Evolutionary conservation across 225 moss, liverwort and hornwort species (phyloP).

Genomic region (Neckera pumila): DNA sequence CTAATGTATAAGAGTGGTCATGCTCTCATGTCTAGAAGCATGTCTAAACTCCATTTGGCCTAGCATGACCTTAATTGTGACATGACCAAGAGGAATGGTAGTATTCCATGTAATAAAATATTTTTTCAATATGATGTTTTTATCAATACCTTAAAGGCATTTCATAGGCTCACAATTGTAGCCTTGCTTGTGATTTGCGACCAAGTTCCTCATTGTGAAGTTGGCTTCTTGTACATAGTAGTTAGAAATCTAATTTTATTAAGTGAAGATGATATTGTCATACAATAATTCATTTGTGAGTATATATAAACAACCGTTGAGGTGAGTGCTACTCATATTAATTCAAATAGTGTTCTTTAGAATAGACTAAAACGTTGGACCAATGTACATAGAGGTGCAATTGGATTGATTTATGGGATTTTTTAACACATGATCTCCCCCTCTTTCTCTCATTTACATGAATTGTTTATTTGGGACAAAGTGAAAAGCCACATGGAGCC

Average conservation of each 20-base stretch:
- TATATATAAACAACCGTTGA: rapidly evolving
- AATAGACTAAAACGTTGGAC: not conserved
- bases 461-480: not conserved
- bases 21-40: not conserved
- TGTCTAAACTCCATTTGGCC: not conserved
- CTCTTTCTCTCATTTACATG: too few relatives aligned
- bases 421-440: not conserved
- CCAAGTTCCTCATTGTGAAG: not conserved
- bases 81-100: not conserved
- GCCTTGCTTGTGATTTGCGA: not conserved
- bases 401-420: not conserved
- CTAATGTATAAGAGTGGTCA: too few relatives aligned
- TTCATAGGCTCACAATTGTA: not conserved
- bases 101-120: not conserved
- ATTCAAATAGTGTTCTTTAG: not conserved
- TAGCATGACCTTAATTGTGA: too few relatives aligned
- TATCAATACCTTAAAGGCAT: rapidly evolving
- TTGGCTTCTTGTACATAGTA: not conserved
- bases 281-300: not conserved
- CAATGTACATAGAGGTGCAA: not conserved
- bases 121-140: not conserved
- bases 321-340: not conserved
- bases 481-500: not conserved
- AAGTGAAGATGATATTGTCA: not conserved
- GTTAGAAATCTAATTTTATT: not conserved